Percentiles rank a stretch among this genome's conserved stretches.
Evolutionary conservation across 371 early-diverging fungal species (phyloP).

Genomic region (Entomophthora muscae): DNA sequence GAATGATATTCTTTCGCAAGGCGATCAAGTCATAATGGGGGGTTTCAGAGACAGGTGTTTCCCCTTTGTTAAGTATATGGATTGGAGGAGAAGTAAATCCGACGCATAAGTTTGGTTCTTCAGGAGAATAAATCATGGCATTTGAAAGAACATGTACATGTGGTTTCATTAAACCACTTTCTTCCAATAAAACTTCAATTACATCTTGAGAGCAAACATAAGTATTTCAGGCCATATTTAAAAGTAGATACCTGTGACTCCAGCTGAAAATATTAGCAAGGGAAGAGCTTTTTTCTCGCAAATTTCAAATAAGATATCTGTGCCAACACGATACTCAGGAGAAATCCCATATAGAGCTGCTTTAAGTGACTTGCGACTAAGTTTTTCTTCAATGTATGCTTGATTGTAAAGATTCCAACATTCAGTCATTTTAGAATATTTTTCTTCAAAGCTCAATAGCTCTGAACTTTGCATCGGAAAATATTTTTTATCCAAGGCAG

Average conservation of each 20-base stretch:
- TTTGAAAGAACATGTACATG: slow-evolving; percentile 60
- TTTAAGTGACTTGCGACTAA: background rate
- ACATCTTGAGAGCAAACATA: slow-evolving; percentile 20
- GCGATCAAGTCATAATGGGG: slow-evolving; percentile 21
- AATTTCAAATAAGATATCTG: background rate
- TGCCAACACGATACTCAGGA: background rate
- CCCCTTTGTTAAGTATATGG: slow-evolving; percentile 61
- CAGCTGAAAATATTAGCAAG: background rate
- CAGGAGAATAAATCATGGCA: slow-evolving; percentile 35
- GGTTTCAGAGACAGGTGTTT: slow-evolving; percentile 26
- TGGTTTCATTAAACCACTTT: slow-evolving; percentile 18
- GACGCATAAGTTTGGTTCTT: slow-evolving; percentile 21
- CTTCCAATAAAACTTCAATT: slow-evolving; percentile 31
- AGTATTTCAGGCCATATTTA: background rate
- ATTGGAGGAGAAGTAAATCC: slow-evolving; percentile 44
- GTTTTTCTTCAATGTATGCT: background rate
- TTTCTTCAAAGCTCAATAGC: background rate
- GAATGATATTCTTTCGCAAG: slow-evolving; percentile 28
- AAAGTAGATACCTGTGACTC: slow-evolving; percentile 1
- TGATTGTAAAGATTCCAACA: background rate
- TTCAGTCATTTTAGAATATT: background rate
- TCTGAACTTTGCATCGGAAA: background rate
- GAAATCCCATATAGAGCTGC: background rate
- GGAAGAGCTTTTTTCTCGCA: background rate
- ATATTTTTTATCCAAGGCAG: background rate